Conservation (phyloP, 345 rosid genomes). For the Linum lewisii region DNA sequence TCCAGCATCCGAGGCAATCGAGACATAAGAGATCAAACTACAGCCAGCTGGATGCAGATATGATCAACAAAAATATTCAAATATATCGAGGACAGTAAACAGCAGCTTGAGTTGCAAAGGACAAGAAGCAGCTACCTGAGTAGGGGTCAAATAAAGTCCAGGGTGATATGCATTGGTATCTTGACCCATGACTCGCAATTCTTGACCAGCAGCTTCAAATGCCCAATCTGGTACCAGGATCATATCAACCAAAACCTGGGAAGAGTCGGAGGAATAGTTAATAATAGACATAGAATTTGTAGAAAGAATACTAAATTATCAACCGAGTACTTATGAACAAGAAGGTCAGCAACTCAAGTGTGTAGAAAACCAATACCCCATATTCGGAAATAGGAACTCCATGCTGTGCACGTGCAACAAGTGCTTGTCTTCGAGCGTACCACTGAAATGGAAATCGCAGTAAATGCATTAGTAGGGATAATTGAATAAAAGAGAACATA, state of each 20-base stretch:
- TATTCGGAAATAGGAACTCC: slow-evolving; percentile 92
- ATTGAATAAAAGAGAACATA: slow-evolving; percentile 1
- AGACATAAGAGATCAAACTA: too few species aligned
- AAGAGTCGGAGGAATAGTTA: slow-evolving; percentile 1
- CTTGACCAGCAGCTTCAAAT: slow-evolving; percentile 99
- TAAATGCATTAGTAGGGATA: slow-evolving; percentile 8
- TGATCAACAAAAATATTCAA: too few species aligned
- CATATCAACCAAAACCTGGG: slow-evolving; percentile 89
- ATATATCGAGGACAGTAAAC: too few species aligned
- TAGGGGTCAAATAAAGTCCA: slow-evolving; percentile 82
- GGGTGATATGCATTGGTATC: slow-evolving; percentile 92
- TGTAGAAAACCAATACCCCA: slow-evolving; percentile 47
- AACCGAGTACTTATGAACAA: background rate
- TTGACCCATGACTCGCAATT: slow-evolving; percentile 90
- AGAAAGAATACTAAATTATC: too few species aligned
- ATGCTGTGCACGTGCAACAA: slow-evolving; percentile 75
- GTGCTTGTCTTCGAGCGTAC: slow-evolving; percentile 83
- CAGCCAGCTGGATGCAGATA: too few species aligned
- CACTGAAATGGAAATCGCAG: slow-evolving; percentile 43
- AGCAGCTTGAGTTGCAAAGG: too few species aligned
- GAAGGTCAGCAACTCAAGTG: background rate
- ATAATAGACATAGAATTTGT: background rate
- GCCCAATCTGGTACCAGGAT: slow-evolving; percentile 97
- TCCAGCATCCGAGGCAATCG: too few species aligned
- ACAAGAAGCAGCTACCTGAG: slow-evolving; percentile 52